Evolutionary conservation across 495 filamentous ascomycete genomes (phyloP), one percentile per base, ranked within the genome.

Genomic region (Aspergillus conjunctus): DNA sequence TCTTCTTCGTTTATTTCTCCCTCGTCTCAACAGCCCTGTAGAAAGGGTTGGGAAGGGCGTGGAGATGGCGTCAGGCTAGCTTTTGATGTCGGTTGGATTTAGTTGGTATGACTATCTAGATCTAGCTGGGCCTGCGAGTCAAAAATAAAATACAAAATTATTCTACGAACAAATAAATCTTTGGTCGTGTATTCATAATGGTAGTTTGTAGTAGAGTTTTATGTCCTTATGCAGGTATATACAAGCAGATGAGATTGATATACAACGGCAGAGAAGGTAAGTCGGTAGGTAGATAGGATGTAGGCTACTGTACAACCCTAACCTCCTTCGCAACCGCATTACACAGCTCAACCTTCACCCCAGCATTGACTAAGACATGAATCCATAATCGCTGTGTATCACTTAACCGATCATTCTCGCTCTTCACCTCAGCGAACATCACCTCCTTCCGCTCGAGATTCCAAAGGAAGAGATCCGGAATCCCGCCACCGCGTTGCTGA

Each of bases 311-410:
- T 9, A 55, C 18, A 61, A 50, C 32, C 57, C 77, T 79, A 15
- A 87, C 83, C 71, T 96, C 88, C 71, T 77, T 88, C 41, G 92
- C 91, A 70, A 92, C 84, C 8, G 91, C 93, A 79, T 93, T 87
- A 74, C 92, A 97, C 56, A 98, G 73, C 72, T 96, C 92, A 30
- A 98, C 93, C 64, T 77, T 81, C 12, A 98, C 82, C 1, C 93
- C 92, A 4, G 92, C 92, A 2, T 87, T 87, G 5, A 85, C 86
- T 51, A 98, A 76, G 3, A 97, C 91, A 80, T 97, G 90, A 66
- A 97, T 97, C 94, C 94, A 98, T 41, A 98, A 78, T 63, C 94
- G 81, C 75, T 98, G 94, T 34, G 92, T 95, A 81, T 98, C 94
- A 74, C 93, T 97, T 68, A 98, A 79, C 33, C 92, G 85, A 80